Percentiles rank a stretch among this genome's conserved stretches.
Conservation (phyloP, 1,284 basidiomycete species). For the Ceratobasidium sp. region DNA sequence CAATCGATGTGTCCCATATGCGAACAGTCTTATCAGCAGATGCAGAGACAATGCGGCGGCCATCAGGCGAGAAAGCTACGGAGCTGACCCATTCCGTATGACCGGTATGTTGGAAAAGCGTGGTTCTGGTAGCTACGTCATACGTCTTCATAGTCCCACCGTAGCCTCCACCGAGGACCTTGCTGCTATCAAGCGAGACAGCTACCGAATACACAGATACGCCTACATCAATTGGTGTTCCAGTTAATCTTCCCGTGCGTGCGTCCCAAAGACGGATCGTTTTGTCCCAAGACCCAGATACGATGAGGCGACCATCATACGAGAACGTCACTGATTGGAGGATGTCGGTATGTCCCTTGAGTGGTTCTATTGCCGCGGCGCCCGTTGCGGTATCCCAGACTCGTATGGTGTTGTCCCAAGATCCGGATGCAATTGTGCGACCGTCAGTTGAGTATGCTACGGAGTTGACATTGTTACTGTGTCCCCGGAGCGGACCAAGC, state of each 20-base stretch:
- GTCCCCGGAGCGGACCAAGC: not conserved
- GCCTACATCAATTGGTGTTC: not conserved
- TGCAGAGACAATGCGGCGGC: slow-evolving; percentile 60
- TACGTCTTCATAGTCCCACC: slow-evolving; percentile 2
- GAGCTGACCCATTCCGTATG: slow-evolving; percentile 70
- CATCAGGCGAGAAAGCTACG: slow-evolving; percentile 86
- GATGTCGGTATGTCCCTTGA: not conserved
- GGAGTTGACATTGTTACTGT: not conserved
- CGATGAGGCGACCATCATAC: slow-evolving; percentile 19
- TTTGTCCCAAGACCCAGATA: slow-evolving; percentile 33
- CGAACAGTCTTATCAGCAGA: not conserved
- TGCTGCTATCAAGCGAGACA: slow-evolving; percentile 32
- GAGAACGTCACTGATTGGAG: slow-evolving; percentile 31
- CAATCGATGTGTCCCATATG: not conserved
- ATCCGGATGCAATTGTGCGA: slow-evolving; percentile 20
- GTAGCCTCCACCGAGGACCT: not conserved
- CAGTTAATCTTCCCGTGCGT: not conserved
- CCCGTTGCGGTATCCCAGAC: slow-evolving; percentile 21
- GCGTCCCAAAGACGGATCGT: slow-evolving; percentile 40
- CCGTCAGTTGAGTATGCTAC: slow-evolving; percentile 28
- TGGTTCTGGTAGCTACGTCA: not conserved
- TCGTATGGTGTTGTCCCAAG: slow-evolving; percentile 3
- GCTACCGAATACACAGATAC: not conserved
- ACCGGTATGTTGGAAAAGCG: not conserved
- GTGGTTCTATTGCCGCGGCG: not conserved